Conservation (phyloP, 148 eudicot genomes). For the Arbutus unedo region DNA sequence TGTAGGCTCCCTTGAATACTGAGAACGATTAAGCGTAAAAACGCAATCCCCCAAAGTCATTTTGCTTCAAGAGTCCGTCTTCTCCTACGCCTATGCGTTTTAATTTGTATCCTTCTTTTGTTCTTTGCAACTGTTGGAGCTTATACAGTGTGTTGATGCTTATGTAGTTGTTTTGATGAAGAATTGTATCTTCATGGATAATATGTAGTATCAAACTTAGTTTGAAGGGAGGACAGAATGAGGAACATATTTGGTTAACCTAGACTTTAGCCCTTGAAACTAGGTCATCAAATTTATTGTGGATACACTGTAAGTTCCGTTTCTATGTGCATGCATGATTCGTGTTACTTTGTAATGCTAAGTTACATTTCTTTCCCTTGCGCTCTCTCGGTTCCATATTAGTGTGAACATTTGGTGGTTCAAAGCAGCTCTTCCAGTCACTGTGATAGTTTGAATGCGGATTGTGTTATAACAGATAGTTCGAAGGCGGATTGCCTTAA, state of each 20-base stretch:
- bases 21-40: not conserved
- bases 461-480: not conserved
- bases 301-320: not conserved
- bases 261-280: slow-evolving; percentile 3
- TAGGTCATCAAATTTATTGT: slow-evolving; percentile 1
- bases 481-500: too few species aligned
- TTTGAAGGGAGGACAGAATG: not conserved
- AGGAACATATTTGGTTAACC: not conserved
- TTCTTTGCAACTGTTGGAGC: not conserved
- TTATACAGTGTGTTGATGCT: slow-evolving; percentile 5
- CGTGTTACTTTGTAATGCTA: not conserved
- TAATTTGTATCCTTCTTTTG: not conserved
- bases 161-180: not conserved
- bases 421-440: not conserved
- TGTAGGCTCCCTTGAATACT: slow-evolving; percentile 48
- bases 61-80: not conserved
- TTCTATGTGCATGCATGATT: not conserved
- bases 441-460: not conserved
- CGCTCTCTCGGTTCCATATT: not conserved
- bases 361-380: not conserved
- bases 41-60: not conserved
- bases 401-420: not conserved
- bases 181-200: not conserved
- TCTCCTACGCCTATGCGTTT: not conserved
- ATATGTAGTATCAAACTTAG: not conserved